Conservation (phyloP, 2,329 filamentous ascomycete genomes). For the Phialophora chinensis region DNA sequence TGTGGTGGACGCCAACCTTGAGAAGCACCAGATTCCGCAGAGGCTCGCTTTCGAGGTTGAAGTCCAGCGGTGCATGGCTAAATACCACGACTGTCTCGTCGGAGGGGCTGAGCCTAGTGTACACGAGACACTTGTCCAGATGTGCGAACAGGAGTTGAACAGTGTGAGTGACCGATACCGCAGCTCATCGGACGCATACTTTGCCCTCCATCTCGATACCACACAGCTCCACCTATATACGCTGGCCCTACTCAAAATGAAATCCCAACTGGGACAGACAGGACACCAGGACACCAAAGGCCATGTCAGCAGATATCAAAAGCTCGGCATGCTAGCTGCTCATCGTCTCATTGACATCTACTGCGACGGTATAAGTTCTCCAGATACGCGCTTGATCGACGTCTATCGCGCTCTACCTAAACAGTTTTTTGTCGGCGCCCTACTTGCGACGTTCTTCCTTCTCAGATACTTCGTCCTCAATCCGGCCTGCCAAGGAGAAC, state of each 20-base stretch:
- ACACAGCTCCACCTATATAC: conserved; percentile 22
- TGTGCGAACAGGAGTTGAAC: conserved; percentile 22
- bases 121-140: conserved; percentile 19
- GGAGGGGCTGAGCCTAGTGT: conserved; percentile 15
- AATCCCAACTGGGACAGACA: background rate
- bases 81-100: conserved; percentile 16
- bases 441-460: conserved; percentile 22
- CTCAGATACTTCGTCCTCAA: conserved; percentile 26
- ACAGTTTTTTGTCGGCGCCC: conserved; percentile 7
- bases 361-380: conserved; percentile 6
- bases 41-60: conserved; percentile 15
- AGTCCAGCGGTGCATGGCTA: conserved; percentile 19
- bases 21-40: conserved; percentile 8
- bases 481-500: background rate
- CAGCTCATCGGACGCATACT: conserved; percentile 7
- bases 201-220: conserved; percentile 8
- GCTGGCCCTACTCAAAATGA: conserved; percentile 18
- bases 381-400: conserved; percentile 13
- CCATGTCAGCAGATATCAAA: conserved; percentile 5
- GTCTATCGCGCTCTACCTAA: conserved; percentile 18
- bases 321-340: conserved; percentile 20
- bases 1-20: conserved; percentile 13
- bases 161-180: conserved; percentile 1
- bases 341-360: conserved; percentile 24
- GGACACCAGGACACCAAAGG: background rate